Percentiles rank a stretch among this genome's conserved stretches.
phyloP scores from a whole-genome alignment of 805 yeast species.

The Lachancea sp. region DNA sequence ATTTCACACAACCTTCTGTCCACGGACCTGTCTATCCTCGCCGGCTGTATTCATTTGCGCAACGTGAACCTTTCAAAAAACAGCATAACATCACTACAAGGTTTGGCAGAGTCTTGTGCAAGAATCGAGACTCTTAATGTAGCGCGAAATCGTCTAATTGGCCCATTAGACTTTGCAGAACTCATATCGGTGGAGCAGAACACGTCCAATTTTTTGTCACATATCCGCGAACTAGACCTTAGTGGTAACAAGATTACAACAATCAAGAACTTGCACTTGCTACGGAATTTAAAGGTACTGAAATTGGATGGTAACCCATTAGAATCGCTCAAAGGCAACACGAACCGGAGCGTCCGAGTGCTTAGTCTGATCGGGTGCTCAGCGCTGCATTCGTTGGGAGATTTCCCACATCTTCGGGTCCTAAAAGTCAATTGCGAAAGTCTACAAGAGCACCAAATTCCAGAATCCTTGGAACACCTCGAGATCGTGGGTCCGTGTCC shows the following conservation, averaged over 20 bases:
- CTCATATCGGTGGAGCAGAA: constrained; percentile 10
- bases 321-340: constrained; percentile 11
- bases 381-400: constrained; percentile 5
- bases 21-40: constrained; percentile 6
- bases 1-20: constrained; percentile 19
- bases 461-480: constrained; percentile 8
- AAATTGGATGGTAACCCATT: constrained; percentile 23
- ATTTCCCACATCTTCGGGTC: constrained; percentile 8
- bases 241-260: constrained; percentile 19
- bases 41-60: constrained; percentile 15
- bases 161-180: constrained; percentile 23
- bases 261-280: constrained; percentile 17
- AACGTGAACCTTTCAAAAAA: constrained; percentile 22
- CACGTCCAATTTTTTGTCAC: constrained; percentile 15
- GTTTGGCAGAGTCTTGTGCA: constrained; percentile 14
- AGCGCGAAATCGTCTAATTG: constrained; percentile 19
- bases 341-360: constrained; percentile 1
- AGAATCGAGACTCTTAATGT: constrained; percentile 17
- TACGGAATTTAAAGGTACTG: constrained; percentile 16
- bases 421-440: constrained; percentile 7
- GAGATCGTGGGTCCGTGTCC: constrained; percentile 12
- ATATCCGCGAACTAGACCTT: constrained; percentile 21
- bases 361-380: constrained; percentile 1
- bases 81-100: constrained; percentile 17
- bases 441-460: constrained; percentile 1